A percentile compares a stretch with the other conserved stretches of the same genome.
Conservation (phyloP, 306 rosid species). For the Chamaecrista fasciculata region DNA sequence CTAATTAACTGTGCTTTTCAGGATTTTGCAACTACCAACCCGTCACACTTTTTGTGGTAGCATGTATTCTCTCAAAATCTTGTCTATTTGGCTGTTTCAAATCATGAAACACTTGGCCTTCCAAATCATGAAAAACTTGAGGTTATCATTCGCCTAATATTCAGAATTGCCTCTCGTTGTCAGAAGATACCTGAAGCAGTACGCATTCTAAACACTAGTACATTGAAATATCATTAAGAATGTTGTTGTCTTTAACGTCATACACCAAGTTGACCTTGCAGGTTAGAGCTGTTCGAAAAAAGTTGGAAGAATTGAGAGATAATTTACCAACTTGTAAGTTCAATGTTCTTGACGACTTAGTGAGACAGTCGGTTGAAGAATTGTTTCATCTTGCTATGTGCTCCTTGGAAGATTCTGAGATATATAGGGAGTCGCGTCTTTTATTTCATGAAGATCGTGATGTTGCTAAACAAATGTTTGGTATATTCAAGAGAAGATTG, state of each 20-base stretch:
- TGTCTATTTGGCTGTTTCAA: conserved; percentile 53
- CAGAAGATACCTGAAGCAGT: conserved; percentile 68
- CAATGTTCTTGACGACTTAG: too few species aligned
- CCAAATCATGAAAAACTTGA: too few species aligned
- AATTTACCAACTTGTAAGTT: conserved; percentile 55
- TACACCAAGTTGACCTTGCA: conserved; percentile 24
- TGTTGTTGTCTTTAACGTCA: neutral
- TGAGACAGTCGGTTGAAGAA: too few species aligned
- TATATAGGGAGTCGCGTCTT: too few species aligned
- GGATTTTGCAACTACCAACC: conserved; percentile 37
- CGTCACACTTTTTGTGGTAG: conserved; percentile 58
- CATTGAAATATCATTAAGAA: neutral
- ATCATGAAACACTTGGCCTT: conserved; percentile 54
- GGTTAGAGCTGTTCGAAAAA: conserved; percentile 55
- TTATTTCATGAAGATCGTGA: too few species aligned
- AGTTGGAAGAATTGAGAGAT: conserved; percentile 50
- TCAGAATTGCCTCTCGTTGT: conserved; percentile 65
- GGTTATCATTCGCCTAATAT: conserved; percentile 51
- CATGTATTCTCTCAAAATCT: conserved; percentile 46
- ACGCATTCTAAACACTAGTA: conserved; percentile 18
- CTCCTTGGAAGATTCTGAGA: too few species aligned
- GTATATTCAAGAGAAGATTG: too few species aligned
- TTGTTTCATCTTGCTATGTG: too few species aligned
- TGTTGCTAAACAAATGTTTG: too few species aligned
- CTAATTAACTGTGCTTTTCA: neutral